Evolutionary conservation across 2,329 filamentous ascomycete genomes (phyloP), one percentile per base, ranked within the genome.

Genomic region (Colletotrichum eremochloae): DNA sequence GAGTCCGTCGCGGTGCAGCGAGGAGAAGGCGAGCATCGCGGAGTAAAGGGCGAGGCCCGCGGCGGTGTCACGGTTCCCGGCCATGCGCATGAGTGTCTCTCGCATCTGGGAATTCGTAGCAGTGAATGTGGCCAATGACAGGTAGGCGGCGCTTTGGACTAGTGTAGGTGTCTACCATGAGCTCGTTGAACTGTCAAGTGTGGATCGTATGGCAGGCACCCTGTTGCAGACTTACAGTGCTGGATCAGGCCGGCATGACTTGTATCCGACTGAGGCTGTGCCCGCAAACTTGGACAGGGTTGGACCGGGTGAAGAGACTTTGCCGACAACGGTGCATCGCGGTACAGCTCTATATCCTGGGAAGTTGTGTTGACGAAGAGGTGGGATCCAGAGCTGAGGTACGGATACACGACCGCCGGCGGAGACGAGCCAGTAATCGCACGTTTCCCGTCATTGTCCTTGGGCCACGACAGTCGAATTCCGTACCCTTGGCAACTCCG

Each of bases 381-480:
- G 1, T 11, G 0, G 29, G 1, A 2, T n/a, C n/a, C 50, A 2
- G 1, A 24, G 20, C 33, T 20, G 18, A 7, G 1, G 3, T 9
- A 6, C 5, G 11, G 1, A 2, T 9, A 6, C 5, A 6, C 5
- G n/a, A 33, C 18, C 18, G 33, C 42, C 33, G 24, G n/a, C 1
- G 52, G 5, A 5, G 24, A 20, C 52, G 5, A 52, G 20, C 29
- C 33, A 14, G 52, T 65, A 1, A 69, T 56, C 20, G 61, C 60
- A 24, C 67, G 60, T 50, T 33, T 69, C 29, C 36, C 53, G 42
- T 69, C 67, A 3, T 33, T 3, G 9, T 48, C 14, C 29, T 50
- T 65, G 3, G 67, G 67, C 67, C 67, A 69, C 2, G 60, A 69
- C 36, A 69, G 42, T 2, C 67, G 67, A 3, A 52, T 20, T 29